These are phyloP conservation scores for Zymoseptoria brevis DNA, from an alignment of 2,329 filamentous ascomycete species.

Conservation along the genomic window DNA sequence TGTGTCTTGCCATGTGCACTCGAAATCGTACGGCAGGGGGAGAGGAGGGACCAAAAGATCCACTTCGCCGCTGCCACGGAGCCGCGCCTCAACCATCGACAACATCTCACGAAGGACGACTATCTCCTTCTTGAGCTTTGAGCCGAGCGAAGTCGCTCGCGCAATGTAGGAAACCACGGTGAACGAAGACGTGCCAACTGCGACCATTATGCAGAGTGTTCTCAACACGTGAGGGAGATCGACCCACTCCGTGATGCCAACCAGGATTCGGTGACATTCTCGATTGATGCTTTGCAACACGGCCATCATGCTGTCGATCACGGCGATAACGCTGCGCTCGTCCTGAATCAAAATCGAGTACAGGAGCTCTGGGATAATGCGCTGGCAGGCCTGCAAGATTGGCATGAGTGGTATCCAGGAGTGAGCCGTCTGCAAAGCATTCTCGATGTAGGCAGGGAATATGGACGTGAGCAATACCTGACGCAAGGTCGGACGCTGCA, in stretches of 20 bases:
- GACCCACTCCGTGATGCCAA: conserved; percentile 7
- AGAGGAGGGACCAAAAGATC: neutral
- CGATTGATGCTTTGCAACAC: conserved; percentile 13
- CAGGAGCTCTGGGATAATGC: conserved; percentile 38
- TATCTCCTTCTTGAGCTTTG: conserved; percentile 4
- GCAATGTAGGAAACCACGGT: conserved; percentile 8
- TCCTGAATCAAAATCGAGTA: conserved; percentile 40
- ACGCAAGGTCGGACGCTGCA: conserved; percentile 37
- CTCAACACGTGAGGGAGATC: conserved; percentile 11
- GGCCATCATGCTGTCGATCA: conserved; percentile 7
- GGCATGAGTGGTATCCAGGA: conserved; percentile 48
- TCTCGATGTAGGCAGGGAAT: conserved; percentile 50
- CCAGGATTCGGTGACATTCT: conserved; percentile 7
- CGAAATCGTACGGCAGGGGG: neutral
- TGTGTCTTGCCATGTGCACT: neutral
- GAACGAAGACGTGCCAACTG: conserved; percentile 10
- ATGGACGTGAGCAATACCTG: conserved; percentile 46
- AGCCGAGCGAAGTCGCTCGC: conserved; percentile 4
- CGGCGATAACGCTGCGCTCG: conserved; percentile 27
- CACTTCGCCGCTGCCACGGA: neutral
- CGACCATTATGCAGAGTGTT: conserved; percentile 7
- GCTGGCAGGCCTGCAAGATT: conserved; percentile 41
- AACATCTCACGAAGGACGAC: conserved; percentile 1
- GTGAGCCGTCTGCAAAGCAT: conserved; percentile 36
- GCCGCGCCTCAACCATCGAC: neutral